These are phyloP conservation scores for Boletus austroedulis DNA, from an alignment of 1,284 basidiomycete species.

Conservation along the genomic window DNA sequence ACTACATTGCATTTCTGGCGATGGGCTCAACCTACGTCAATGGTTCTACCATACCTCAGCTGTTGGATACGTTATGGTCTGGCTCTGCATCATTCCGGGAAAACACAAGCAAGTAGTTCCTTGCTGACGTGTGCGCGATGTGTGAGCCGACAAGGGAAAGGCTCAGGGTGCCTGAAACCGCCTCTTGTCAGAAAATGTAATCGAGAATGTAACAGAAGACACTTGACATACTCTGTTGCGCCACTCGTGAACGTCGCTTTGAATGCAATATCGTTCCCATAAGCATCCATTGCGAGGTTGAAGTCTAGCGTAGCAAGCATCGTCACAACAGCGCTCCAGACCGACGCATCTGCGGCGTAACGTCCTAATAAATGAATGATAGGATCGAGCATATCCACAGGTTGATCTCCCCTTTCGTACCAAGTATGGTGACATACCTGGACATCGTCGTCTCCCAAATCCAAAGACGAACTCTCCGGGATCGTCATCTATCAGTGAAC, in stretches of 20 bases:
- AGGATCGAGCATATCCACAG: not conserved
- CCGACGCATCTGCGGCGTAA: conserved; percentile 17
- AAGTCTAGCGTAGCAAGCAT: conserved; percentile 22
- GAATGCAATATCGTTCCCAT: conserved; percentile 14
- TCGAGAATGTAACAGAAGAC: not conserved
- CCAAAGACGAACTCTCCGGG: conserved; percentile 16
- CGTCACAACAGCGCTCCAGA: conserved; percentile 21
- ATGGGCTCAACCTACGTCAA: no score
- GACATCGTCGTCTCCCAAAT: conserved; percentile 20
- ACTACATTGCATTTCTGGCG: no score
- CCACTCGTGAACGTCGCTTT: conserved; percentile 9
- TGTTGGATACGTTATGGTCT: no score
- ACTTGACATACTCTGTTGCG: conserved; percentile 4
- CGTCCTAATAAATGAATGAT: conserved; percentile 8
- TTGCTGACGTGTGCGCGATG: not conserved
- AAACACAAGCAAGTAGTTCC: not conserved
- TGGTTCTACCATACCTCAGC: no score
- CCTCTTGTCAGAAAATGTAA: not conserved
- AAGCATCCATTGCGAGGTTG: conserved; percentile 10
- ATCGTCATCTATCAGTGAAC: conserved; percentile 12
- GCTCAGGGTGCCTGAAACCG: not conserved
- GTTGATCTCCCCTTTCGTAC: no score
- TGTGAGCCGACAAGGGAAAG: not conserved
- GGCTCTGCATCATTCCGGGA: not conserved
- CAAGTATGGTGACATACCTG: conserved; percentile 7